phyloP scores from a whole-genome alignment of 495 filamentous ascomycete species.

The Aspergillus ostianus region DNA sequence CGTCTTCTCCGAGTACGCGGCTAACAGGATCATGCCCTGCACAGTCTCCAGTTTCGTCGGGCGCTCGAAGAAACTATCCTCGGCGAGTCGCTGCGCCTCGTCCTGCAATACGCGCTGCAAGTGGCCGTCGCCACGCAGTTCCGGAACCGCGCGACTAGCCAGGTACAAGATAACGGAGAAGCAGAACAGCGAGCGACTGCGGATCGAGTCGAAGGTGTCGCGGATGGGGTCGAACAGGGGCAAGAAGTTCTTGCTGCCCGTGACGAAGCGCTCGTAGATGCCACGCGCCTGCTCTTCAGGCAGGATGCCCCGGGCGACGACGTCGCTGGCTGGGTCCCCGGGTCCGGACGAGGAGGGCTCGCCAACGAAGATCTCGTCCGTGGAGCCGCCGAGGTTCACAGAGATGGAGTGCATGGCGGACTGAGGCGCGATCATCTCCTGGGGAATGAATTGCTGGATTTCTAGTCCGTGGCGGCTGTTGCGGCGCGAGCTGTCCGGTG shows the following conservation, averaged over 20 bases:
- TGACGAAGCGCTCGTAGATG: slow-evolving; percentile 44
- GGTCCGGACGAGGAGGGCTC: slow-evolving; percentile 27
- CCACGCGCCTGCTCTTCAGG: slow-evolving; percentile 39
- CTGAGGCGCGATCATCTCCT: slow-evolving; percentile 44
- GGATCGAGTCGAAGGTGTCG: slow-evolving; percentile 45
- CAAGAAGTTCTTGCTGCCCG: slow-evolving; percentile 41
- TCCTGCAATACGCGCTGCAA: slow-evolving; percentile 46
- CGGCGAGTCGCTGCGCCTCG: slow-evolving; percentile 41
- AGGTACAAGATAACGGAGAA: slow-evolving; percentile 46
- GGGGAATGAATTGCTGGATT: slow-evolving; percentile 40
- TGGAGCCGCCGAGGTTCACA: slow-evolving; percentile 39
- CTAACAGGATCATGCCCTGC: slow-evolving; percentile 44
- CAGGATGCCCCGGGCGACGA: slow-evolving; percentile 41
- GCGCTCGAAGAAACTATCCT: slow-evolving; percentile 45
- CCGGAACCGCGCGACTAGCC: slow-evolving; percentile 38
- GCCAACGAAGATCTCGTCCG: slow-evolving; percentile 43
- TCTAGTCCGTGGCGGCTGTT: slow-evolving; percentile 32
- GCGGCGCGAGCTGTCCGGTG: slow-evolving; percentile 25
- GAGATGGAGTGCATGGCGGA: slow-evolving; percentile 45
- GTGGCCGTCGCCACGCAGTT: slow-evolving; percentile 37
- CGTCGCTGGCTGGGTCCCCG: slow-evolving; percentile 29
- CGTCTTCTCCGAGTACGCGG: slow-evolving; percentile 45
- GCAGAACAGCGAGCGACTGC: slow-evolving; percentile 43
- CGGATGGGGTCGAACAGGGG: slow-evolving; percentile 43
- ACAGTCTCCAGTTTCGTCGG: slow-evolving; percentile 45